These are phyloP conservation scores for Paradendryphiella salina DNA, from an alignment of 2,329 filamentous ascomycete genomes.

Conservation along the genomic window DNA sequence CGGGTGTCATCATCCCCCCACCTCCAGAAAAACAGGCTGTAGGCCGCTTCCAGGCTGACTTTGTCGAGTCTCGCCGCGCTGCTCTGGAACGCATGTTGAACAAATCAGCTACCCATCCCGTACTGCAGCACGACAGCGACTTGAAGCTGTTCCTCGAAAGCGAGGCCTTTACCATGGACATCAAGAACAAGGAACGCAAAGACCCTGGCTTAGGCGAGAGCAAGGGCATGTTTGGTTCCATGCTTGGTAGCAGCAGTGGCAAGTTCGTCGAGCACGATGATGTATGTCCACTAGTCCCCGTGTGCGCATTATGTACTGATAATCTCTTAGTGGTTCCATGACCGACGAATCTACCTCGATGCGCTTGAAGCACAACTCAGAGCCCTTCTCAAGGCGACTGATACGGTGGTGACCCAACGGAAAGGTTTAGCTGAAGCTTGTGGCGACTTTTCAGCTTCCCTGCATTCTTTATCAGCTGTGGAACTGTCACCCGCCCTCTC, in stretches of 20 bases:
- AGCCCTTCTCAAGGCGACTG: slow-evolving; percentile 87
- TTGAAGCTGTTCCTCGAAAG: slow-evolving; percentile 97
- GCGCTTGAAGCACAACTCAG: slow-evolving; percentile 90
- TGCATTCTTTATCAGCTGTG: slow-evolving; percentile 90
- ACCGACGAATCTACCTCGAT: slow-evolving; percentile 91
- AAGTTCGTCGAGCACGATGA: slow-evolving; percentile 99
- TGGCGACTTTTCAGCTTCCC: slow-evolving; percentile 86
- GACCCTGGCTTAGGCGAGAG: slow-evolving; percentile 84
- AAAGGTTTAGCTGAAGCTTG: slow-evolving; percentile 93
- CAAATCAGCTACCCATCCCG: slow-evolving; percentile 87
- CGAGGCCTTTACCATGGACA: slow-evolving; percentile 91
- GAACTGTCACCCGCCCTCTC: slow-evolving; percentile 89
- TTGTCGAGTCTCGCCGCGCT: slow-evolving; percentile 88
- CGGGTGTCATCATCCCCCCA: slow-evolving; percentile 90
- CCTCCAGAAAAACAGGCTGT: slow-evolving; percentile 98
- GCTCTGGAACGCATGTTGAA: slow-evolving; percentile 97
- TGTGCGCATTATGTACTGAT: slow-evolving; percentile 12
- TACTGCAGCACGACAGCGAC: slow-evolving; percentile 89
- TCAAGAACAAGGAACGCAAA: slow-evolving; percentile 95
- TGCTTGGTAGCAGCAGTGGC: slow-evolving; percentile 70
- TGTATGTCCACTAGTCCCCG: slow-evolving; percentile 55
- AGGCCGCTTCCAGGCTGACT: slow-evolving; percentile 92
- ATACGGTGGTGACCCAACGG: slow-evolving; percentile 86
- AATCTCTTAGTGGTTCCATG: slow-evolving; percentile 82
- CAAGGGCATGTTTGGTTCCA: slow-evolving; percentile 87